Evolutionary conservation across 306 rosid genomes (phyloP), one percentile per base, ranked within the genome.

Genomic region (Inga leiocalycina): DNA sequence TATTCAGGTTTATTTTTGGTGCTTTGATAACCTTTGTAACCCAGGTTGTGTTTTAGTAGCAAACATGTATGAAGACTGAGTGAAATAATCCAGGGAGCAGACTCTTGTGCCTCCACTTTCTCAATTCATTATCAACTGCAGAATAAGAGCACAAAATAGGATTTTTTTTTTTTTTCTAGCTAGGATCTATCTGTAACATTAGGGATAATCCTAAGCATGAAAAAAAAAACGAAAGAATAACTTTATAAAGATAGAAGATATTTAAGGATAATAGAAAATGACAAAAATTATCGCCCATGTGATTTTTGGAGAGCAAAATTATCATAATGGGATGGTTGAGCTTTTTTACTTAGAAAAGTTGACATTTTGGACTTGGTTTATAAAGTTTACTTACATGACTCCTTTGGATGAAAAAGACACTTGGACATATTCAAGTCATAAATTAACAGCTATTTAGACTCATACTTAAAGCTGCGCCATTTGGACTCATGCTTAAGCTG

Each of bases 1-100:
- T 96, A 70, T 92, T 96, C 95, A 96, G 99, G 99, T 95, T 79
- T 82, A 72, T 17, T 77, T 77, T 45, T 71, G 35, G 41, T 59
- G 83, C 65, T 34, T 6, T 76, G 66, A 5, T 78, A 78, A 70
- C 81, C 78, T 64, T 76, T 68, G 9, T 65, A 9, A 61, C 72
- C 68, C 71, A 77, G 65, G 72, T 72, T 35, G 12, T 57, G 85
- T 83, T 68, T 83, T 48, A 73, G 20, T 37, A 34, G 49, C n/a
- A 76, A 76, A 30, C 41, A 57, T 57, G 66, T 52, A 20, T 16
- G 59, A 49, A 49, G 56, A 49, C 16, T 49, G 56, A 49, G 56
- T 49, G 56, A 52, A 52, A 52, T 52, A 52, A 52, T 16, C 9
- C 7, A 5, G 8, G 9, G 59, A 17, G 8, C n/a, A 52, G 59